Evolutionary conservation across 2,329 filamentous ascomycete species (phyloP), one percentile per base, ranked within the genome.

Genomic region (Westerdykella aurantiaca): DNA sequence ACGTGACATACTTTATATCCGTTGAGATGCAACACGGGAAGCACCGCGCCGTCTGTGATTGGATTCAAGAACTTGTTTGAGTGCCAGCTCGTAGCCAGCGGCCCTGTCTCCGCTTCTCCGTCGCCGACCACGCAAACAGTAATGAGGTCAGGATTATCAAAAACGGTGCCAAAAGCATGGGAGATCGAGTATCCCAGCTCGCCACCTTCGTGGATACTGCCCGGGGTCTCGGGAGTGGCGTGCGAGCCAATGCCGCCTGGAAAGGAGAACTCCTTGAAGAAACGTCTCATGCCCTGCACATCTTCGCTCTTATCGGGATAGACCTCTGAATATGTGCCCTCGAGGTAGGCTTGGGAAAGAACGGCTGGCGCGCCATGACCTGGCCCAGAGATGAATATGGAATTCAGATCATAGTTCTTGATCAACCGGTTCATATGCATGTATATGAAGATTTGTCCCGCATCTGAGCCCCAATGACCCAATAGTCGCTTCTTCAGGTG

Each of bases 231-330:
- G 1, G 85, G 85, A 1, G 85, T 89, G 43, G 84, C 85, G 61
- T 89, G 86, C 16, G 82, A 86, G 43, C 85, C 85, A 56, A 88
- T 83, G 43, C 86, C 86, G 14, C 86, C 85, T 0, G 86, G 86
- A 68, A 89, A 89, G 1, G 85, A 88, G 70, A 90, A 90, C 52
- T 84, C 80, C 70, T 88, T 88, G 78, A 89, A 88, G 74, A 89
- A 88, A 47, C 75, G 78, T 55, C 82, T 79, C 74, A 90, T 71
- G 21, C 86, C 86, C 45, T 83, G 77, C 33, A 76, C 68, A 58
- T 86, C 79, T 54, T 85, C 78, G 2, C 80, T 78, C 70, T 84
- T 87, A 46, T 86, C 79, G 2, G 85, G 84, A 55, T 88, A 90
- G 18, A 88, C 80, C 58, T 89, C 85, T 1, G 81, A 82, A 67